Evolutionary conservation across 2,329 filamentous ascomycete species (phyloP).

Genomic region (Phoma sp.): DNA sequence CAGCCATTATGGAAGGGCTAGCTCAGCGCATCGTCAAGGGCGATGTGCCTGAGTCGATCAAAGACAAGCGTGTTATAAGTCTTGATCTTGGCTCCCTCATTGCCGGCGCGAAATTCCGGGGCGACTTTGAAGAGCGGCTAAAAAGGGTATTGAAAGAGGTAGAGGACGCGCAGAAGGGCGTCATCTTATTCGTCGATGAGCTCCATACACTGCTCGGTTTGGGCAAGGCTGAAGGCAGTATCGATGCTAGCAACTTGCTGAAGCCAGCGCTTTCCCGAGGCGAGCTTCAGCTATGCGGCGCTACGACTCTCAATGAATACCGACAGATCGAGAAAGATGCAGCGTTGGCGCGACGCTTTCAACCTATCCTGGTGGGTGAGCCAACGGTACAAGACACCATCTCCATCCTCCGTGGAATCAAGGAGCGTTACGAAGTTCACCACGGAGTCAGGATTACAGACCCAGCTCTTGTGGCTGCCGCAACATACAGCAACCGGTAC

Average conservation of each 20-base stretch:
- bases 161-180: conserved; percentile 83
- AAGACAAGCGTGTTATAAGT: conserved; percentile 88
- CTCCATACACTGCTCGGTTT: conserved; percentile 89
- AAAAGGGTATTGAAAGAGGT: conserved; percentile 93
- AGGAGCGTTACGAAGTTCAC: conserved; percentile 96
- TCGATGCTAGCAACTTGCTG: conserved; percentile 92
- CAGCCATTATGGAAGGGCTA: conserved; percentile 88
- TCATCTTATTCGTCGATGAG: conserved; percentile 96
- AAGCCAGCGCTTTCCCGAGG: conserved; percentile 94
- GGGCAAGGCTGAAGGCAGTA: conserved; percentile 94
- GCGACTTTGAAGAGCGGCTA: conserved; percentile 93
- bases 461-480: conserved; percentile 87
- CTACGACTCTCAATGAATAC: conserved; percentile 92
- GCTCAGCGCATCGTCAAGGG: conserved; percentile 89
- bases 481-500: conserved; percentile 92
- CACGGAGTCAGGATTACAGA: conserved; percentile 96
- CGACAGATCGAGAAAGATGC: conserved; percentile 95
- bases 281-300: conserved; percentile 93
- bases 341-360: conserved; percentile 88
- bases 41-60: conserved; percentile 94
- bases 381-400: conserved; percentile 92
- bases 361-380: conserved; percentile 92
- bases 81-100: conserved; percentile 92
- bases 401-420: conserved; percentile 93
- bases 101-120: conserved; percentile 92